phyloP scores from a whole-genome alignment of 352 stramenopile species.

The Phytophthora capsici region DNA sequence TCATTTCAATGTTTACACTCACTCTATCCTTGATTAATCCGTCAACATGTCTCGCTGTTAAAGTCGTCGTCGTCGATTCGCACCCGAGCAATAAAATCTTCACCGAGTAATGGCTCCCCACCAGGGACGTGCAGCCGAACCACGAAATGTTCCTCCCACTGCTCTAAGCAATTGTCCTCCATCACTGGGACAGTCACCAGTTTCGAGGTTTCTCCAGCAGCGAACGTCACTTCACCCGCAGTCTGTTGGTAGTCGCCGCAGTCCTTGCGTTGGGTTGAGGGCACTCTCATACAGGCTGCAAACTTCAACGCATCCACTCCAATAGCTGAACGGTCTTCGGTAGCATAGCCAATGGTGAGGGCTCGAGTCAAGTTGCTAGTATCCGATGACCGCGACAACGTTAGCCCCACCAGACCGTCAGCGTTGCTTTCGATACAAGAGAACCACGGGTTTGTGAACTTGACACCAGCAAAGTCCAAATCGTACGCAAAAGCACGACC shows the following conservation, averaged over 20 bases:
- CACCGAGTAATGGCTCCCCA: slow-evolving; percentile 86
- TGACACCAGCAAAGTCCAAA: slow-evolving; percentile 52
- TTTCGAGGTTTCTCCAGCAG: slow-evolving; percentile 80
- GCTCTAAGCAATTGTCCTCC: slow-evolving; percentile 93
- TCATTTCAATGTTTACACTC: slow-evolving; percentile 6
- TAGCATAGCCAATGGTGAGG: slow-evolving; percentile 76
- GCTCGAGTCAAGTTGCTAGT: slow-evolving; percentile 51
- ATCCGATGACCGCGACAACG: slow-evolving; percentile 44
- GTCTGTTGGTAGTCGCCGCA: slow-evolving; percentile 82
- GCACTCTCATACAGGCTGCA: slow-evolving; percentile 58
- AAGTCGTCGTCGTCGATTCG: slow-evolving; percentile 96
- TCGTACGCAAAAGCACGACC: slow-evolving; percentile 80
- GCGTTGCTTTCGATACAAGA: slow-evolving; percentile 67
- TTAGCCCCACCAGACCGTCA: slow-evolving; percentile 66
- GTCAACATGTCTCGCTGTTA: slow-evolving; percentile 56
- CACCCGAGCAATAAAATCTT: slow-evolving; percentile 89
- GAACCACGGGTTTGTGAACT: slow-evolving; percentile 68
- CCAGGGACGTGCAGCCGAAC: slow-evolving; percentile 93
- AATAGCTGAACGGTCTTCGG: slow-evolving; percentile 71
- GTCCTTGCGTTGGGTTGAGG: slow-evolving; percentile 58
- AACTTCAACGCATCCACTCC: slow-evolving; percentile 68
- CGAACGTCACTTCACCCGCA: slow-evolving; percentile 91
- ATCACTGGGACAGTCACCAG: slow-evolving; percentile 93
- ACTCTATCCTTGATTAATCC: background rate
- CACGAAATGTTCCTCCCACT: slow-evolving; percentile 89